phyloP scores from a whole-genome alignment of 1,284 basidiomycete genomes.

The Cutaneotrichosporon mucoides region DNA sequence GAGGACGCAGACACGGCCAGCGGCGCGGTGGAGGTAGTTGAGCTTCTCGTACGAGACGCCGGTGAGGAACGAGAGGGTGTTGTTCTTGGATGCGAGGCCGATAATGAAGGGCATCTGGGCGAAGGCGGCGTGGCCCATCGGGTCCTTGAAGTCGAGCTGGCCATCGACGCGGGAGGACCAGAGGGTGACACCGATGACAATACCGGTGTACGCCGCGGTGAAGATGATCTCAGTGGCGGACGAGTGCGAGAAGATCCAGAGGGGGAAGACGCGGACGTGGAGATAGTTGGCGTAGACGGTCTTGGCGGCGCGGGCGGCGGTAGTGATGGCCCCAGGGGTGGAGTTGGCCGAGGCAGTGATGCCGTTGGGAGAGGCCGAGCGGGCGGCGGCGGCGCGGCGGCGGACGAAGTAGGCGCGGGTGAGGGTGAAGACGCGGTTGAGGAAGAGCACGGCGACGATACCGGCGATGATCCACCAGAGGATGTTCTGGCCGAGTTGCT shows the following conservation, averaged over 20 bases:
- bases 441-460: not conserved
- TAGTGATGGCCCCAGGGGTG: no score
- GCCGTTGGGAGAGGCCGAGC: no score
- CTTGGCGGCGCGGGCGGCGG: not conserved
- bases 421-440: not conserved
- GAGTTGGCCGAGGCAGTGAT: not conserved
- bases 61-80: constrained; percentile 59
- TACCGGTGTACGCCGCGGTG: constrained; percentile 5
- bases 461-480: constrained; percentile 11
- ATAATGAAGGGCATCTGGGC: constrained; percentile 60
- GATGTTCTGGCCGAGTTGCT: constrained; percentile 1
- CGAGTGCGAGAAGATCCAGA: not conserved
- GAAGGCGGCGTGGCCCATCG: constrained; percentile 1
- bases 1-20: constrained; percentile 30
- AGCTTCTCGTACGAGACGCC: constrained; percentile 60
- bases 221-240: constrained; percentile 4
- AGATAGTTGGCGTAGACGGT: not conserved
- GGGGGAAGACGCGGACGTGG: constrained; percentile 3
- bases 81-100: constrained; percentile 63
- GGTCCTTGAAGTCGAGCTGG: not conserved
- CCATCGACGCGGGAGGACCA: not conserved
- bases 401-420: not conserved
- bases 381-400: not conserved
- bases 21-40: constrained; percentile 40
- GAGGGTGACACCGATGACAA: constrained; percentile 5